Conservation (phyloP, 768 basidiomycete genomes). For the Leccinellum rugosiceps region DNA sequence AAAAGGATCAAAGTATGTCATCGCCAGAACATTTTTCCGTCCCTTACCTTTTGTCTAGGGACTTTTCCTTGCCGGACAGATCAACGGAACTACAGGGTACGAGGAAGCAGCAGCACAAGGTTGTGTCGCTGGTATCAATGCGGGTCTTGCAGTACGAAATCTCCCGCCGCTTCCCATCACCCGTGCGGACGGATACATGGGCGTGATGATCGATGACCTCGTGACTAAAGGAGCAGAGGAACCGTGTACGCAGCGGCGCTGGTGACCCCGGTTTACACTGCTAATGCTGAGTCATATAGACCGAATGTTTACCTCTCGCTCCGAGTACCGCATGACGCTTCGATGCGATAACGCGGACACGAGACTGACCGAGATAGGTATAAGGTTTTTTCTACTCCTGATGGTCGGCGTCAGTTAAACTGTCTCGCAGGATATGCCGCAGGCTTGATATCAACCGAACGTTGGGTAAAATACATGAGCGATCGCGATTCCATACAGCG, state of each 20-base stretch:
- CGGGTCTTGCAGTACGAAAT: constrained; percentile 62
- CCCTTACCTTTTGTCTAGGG: constrained; percentile 41
- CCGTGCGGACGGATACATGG: constrained; percentile 83
- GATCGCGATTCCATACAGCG: constrained; percentile 34
- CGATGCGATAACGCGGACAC: constrained; percentile 88
- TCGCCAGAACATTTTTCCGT: not conserved
- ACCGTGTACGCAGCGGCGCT: constrained; percentile 54
- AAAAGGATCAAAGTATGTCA: constrained; percentile 65
- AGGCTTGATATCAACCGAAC: constrained; percentile 41
- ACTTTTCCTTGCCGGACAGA: constrained; percentile 86
- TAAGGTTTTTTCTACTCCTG: constrained; percentile 1
- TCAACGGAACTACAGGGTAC: constrained; percentile 92
- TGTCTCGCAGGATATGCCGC: constrained; percentile 33
- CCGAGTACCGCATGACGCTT: constrained; percentile 86
- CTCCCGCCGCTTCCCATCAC: constrained; percentile 60
- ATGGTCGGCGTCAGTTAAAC: not conserved
- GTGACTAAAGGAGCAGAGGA: constrained; percentile 87
- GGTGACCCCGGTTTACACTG: not conserved
- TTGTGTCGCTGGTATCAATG: constrained; percentile 84
- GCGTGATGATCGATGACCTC: constrained; percentile 92
- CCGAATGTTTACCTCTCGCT: constrained; percentile 91
- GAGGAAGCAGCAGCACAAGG: constrained; percentile 95
- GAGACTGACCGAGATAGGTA: constrained; percentile 75
- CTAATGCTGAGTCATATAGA: constrained; percentile 43
- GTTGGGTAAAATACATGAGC: constrained; percentile 40